phyloP scores from a whole-genome alignment of 208 protist species.

The Angomonas ambiguus region DNA sequence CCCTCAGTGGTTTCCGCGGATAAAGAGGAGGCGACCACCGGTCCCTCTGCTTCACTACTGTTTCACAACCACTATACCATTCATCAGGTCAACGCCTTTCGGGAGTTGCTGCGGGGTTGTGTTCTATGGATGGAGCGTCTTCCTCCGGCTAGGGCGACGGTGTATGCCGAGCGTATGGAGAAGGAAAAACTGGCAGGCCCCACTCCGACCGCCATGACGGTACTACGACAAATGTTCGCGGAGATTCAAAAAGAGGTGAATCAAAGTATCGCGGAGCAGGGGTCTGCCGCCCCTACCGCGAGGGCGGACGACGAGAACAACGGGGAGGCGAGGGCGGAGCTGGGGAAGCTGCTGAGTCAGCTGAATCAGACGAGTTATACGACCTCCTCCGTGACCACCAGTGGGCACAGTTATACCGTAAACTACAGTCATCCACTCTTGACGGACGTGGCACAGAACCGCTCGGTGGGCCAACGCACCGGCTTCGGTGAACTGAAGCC shows the following conservation, averaged over 20 bases:
- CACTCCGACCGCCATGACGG: slow-evolving; percentile 29
- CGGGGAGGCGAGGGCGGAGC: slow-evolving; percentile 14
- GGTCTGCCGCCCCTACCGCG: not conserved
- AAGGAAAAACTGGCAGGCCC: slow-evolving; percentile 34
- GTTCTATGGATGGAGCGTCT: slow-evolving; percentile 56
- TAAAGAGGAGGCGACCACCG: not conserved
- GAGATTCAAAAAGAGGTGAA: slow-evolving; percentile 31
- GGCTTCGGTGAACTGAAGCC: slow-evolving; percentile 53
- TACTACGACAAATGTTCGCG: slow-evolving; percentile 43
- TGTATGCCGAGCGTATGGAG: slow-evolving; percentile 50
- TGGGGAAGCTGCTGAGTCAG: slow-evolving; percentile 46
- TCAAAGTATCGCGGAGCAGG: slow-evolving; percentile 1
- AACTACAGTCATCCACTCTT: slow-evolving; percentile 26
- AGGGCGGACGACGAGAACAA: not conserved
- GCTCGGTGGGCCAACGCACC: slow-evolving; percentile 47
- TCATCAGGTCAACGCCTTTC: slow-evolving; percentile 37
- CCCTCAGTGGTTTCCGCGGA: not conserved
- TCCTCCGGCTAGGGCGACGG: slow-evolving; percentile 26
- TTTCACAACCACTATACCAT: slow-evolving; percentile 14
- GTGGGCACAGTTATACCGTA: slow-evolving; percentile 15
- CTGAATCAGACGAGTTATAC: slow-evolving; percentile 21
- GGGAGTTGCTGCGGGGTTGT: slow-evolving; percentile 47
- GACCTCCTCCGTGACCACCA: not conserved
- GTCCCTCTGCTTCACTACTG: not conserved
- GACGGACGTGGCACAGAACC: slow-evolving; percentile 27